A percentile compares a stretch with the other conserved stretches of the same genome.
These are phyloP conservation scores for Fraxinus nigra DNA, from an alignment of 305 asterid genomes.

Conservation along the genomic window DNA sequence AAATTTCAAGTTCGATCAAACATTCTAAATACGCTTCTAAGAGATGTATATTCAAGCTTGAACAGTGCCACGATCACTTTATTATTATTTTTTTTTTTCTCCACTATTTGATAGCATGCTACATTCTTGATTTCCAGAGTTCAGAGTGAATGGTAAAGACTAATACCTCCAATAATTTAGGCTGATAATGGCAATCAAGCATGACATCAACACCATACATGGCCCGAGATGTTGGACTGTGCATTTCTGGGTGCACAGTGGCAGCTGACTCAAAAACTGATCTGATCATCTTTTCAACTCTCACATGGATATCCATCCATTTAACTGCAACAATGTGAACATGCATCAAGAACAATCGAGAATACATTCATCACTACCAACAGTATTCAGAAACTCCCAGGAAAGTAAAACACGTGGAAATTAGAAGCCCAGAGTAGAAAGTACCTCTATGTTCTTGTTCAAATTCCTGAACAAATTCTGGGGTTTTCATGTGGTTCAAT, in stretches of 20 bases:
- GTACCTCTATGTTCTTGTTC: constrained; percentile 88
- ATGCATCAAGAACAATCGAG: constrained; percentile 6
- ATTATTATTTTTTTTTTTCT: too few species aligned
- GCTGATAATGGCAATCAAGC: constrained; percentile 70
- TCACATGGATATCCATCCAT: constrained; percentile 82
- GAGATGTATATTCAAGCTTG: background rate
- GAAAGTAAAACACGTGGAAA: constrained; percentile 16
- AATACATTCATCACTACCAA: background rate
- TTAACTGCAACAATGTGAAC: constrained; percentile 54
- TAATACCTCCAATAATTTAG: constrained; percentile 82
- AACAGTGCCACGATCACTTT: background rate
- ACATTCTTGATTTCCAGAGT: constrained; percentile 5
- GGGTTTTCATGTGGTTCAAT: constrained; percentile 74
- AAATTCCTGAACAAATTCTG: constrained; percentile 80
- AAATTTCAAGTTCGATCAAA: background rate
- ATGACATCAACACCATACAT: constrained; percentile 97
- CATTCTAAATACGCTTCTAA: background rate
- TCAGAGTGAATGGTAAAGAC: constrained; percentile 9
- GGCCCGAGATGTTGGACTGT: constrained; percentile 79
- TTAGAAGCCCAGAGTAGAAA: constrained; percentile 8
- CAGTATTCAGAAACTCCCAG: background rate
- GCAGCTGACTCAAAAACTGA: constrained; percentile 88
- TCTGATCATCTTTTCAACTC: constrained; percentile 75
- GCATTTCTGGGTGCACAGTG: constrained; percentile 90
- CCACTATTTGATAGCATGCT: background rate